Evolutionary conservation across 2,329 filamentous ascomycete genomes (phyloP), one percentile per base, ranked within the genome.

Genomic region (Shiraia bambusicola): DNA sequence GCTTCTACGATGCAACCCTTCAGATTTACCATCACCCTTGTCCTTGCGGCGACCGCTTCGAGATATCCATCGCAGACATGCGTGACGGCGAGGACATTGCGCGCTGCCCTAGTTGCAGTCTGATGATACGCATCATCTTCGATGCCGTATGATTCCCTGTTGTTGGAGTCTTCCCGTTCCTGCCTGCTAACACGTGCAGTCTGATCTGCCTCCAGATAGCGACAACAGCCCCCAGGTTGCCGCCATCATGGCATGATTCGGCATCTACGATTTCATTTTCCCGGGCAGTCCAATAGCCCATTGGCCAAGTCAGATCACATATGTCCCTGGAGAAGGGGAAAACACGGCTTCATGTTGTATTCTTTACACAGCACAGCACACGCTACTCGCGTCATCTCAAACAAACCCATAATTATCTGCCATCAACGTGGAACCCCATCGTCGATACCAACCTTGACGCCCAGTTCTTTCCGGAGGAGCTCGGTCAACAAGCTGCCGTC

Each of bases 11-110:
- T 65, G 92, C 96, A 72, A 92, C 78, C 3, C 79, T 90, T 28
- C 86, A 95, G 69, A 85, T 95, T 58, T 98, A 95, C 75, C 87
- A 92, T 72, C 95, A 95, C 69, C 93, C 93, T 11, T 98, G 93
- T 69, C 93, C 93, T 1, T 98, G 93, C 72, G 93, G 93, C 74
- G 93, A 98, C 73, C 82, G 88, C 46, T 98, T 98, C 74, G 88
- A 96, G 74, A 96, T 93, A 63, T 81, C 80, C 14, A 82, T 97
- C 41, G 82, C 79, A 40, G 91, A 97, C 68, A 75, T 98, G 59
- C 80, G 84, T 43, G 91, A 97, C 64, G 88, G 88, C 50, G 83
- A 92, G 67, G 91, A 97, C 58, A 90, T 98, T 63, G 93, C 87
- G n/a, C 88, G 97, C 9, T 98, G 93, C 62, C 93, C 93, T 15